Conservation (phyloP, 1,284 basidiomycete genomes). For the Leccinum fuscescens region DNA sequence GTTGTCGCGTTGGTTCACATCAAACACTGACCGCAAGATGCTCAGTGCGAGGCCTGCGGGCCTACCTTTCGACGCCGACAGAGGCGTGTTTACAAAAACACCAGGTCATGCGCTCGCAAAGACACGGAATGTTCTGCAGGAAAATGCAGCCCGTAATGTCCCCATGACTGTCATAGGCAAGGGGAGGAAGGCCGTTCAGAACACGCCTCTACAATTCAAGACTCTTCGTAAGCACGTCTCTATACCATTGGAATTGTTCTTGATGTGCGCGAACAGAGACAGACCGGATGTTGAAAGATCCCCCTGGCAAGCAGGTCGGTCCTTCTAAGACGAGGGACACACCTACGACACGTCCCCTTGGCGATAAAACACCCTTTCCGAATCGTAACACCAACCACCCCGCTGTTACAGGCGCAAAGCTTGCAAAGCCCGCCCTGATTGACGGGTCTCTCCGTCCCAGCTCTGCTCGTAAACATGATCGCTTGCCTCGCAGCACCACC, state of each 20-base stretch:
- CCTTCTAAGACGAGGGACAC: conserved; percentile 29
- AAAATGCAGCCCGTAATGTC: conserved; percentile 46
- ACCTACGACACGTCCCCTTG: conserved; percentile 45
- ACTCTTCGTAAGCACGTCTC: conserved; percentile 34
- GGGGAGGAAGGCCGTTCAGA: conserved; percentile 38
- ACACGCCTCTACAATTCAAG: conserved; percentile 38
- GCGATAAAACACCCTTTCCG: conserved; percentile 53
- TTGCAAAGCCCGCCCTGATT: conserved; percentile 32
- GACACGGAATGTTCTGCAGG: conserved; percentile 44
- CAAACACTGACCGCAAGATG: conserved; percentile 17
- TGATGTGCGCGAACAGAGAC: conserved; percentile 25
- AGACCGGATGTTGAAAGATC: conserved; percentile 22
- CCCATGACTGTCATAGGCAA: conserved; percentile 47
- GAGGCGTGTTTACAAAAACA: conserved; percentile 37
- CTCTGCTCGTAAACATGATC: conserved; percentile 56
- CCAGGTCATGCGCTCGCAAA: conserved; percentile 46
- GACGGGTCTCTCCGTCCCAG: conserved; percentile 51
- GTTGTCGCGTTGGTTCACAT: conserved; percentile 2
- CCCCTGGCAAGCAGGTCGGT: conserved; percentile 22
- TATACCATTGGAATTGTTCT: not conserved
- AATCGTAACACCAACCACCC: conserved; percentile 47
- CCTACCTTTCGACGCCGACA: conserved; percentile 44
- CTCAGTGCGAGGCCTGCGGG: conserved; percentile 24
- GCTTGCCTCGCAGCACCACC: conserved; percentile 42
- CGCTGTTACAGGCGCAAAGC: conserved; percentile 30